Conservation (phyloP, 257 asterid species). For the Lithospermum erythrorhizon region DNA sequence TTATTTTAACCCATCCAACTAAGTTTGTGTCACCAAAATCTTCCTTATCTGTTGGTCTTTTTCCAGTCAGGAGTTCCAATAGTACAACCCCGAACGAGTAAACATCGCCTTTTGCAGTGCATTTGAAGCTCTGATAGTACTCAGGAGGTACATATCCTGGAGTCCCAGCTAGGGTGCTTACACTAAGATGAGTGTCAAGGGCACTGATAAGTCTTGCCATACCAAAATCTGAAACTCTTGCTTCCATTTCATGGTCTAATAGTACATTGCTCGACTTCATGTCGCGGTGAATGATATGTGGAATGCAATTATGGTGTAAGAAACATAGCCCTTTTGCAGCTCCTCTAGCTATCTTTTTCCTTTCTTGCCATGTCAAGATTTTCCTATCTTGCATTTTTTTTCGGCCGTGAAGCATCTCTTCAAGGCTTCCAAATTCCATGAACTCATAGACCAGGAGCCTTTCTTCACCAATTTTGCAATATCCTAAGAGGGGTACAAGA, state of each 20-base stretch:
- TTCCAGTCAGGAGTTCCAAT: constrained; percentile 71
- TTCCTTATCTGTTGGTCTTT: constrained; percentile 89
- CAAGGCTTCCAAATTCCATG: constrained; percentile 78
- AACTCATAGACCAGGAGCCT: constrained; percentile 75
- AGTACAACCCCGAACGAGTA: constrained; percentile 81
- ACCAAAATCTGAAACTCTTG: constrained; percentile 86
- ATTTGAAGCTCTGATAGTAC: constrained; percentile 87
- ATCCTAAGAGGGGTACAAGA: constrained; percentile 73
- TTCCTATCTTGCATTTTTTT: constrained; percentile 22
- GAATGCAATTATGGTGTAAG: constrained; percentile 89
- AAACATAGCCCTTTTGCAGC: constrained; percentile 89
- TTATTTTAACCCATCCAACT: constrained; percentile 91
- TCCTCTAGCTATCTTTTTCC: constrained; percentile 80
- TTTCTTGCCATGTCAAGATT: constrained; percentile 60
- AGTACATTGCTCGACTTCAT: constrained; percentile 92
- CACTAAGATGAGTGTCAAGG: constrained; percentile 79
- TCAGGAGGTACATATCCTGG: constrained; percentile 97
- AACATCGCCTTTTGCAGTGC: constrained; percentile 88
- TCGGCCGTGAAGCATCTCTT: constrained; percentile 70
- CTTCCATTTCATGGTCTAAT: constrained; percentile 65
- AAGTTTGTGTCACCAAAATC: constrained; percentile 89
- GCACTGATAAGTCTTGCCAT: constrained; percentile 95
- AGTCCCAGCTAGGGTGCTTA: constrained; percentile 84
- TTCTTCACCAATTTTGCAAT: constrained; percentile 88
- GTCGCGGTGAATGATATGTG: constrained; percentile 87